phyloP scores from a whole-genome alignment of 257 asterid genomes.

The Fraxinus anomala region DNA sequence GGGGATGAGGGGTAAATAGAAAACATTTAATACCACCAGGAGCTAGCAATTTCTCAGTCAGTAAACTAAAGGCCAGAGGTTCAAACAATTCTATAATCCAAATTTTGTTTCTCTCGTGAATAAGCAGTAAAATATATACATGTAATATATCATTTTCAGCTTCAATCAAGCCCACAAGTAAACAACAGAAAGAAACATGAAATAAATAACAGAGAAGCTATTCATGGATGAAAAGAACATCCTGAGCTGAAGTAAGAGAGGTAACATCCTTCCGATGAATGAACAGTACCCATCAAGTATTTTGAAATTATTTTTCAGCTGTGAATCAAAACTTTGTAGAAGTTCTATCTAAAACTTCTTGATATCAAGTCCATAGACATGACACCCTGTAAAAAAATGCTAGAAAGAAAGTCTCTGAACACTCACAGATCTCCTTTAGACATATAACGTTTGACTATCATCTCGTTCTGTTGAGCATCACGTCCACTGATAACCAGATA shows the following conservation, averaged over 20 bases:
- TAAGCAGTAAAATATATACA: conserved; percentile 8
- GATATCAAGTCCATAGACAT: neutral
- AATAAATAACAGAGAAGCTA: neutral
- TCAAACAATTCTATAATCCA: conserved; percentile 7
- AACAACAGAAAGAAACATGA: conserved; percentile 9
- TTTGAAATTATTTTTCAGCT: conserved; percentile 12
- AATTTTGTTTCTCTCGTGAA: neutral
- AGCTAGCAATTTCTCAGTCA: neutral
- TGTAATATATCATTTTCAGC: conserved; percentile 13
- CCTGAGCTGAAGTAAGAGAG: neutral
- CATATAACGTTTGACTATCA: conserved; percentile 98
- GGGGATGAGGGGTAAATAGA: neutral
- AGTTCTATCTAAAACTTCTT: conserved; percentile 12
- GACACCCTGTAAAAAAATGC: neutral
- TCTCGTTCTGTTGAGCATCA: conserved; percentile 98
- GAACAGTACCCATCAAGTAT: conserved; percentile 1
- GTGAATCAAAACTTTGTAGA: conserved; percentile 2
- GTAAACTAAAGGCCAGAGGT: conserved; percentile 6
- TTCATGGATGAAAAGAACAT: conserved; percentile 23
- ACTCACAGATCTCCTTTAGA: conserved; percentile 98
- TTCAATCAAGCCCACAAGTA: conserved; percentile 4
- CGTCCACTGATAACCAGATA: conserved; percentile 93
- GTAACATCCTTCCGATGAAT: conserved; percentile 1
- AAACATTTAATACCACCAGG: neutral
- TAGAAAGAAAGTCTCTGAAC: conserved; percentile 4